Evolutionary conservation across 208 protist genomes (phyloP), one percentile per base, ranked within the genome.

Genomic region (Trypanosoma theileri): DNA sequence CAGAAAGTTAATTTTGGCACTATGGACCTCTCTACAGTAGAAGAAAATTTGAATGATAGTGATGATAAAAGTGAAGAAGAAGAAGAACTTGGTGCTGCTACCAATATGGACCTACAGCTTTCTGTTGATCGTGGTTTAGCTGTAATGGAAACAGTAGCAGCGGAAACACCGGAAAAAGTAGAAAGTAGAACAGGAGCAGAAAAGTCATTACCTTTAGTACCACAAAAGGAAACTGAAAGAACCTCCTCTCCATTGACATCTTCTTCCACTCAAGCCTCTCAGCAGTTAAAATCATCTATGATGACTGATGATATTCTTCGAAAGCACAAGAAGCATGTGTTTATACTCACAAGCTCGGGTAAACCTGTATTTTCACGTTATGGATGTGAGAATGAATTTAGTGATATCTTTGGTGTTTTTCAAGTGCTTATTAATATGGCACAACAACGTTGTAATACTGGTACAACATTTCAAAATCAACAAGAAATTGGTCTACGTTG

Each of bases 281-380:
- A 64, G 0, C 57, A 52, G 8, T n/a, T 12, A 48, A 3, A 53
- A 21, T 21, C 22, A 22, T 22, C 21, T 1, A 46, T 51, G 55
- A 50, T 19, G 14, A 26, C 21, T 21, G 67, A 62, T 17, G 60
- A 79, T 50, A 48, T 84, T 16, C 76, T 93, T 11, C 55, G 51
- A 35, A 59, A 71, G 28, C 79, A 89, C 54, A 69, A 51, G 0
- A 86, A 89, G 51, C 92, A 96, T 67, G 66, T 96, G 0, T 93
- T 96, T 69, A 74, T 95, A 57, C 75, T 95, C n/a, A 95, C 88
- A 1, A 86, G 85, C 28, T 81, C 92, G 11, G 89, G 89, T n/a
- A 93, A 91, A 69, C 92, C 92, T 24, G 56, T 96, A 41, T 96
- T 92, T 66, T 73, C 88, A 13, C 81, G 80, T 3, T 86, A 93